Evolutionary conservation across 352 stramenopile genomes (phyloP), one percentile per base, ranked within the genome.

Genomic region (Phytophthora capsici): DNA sequence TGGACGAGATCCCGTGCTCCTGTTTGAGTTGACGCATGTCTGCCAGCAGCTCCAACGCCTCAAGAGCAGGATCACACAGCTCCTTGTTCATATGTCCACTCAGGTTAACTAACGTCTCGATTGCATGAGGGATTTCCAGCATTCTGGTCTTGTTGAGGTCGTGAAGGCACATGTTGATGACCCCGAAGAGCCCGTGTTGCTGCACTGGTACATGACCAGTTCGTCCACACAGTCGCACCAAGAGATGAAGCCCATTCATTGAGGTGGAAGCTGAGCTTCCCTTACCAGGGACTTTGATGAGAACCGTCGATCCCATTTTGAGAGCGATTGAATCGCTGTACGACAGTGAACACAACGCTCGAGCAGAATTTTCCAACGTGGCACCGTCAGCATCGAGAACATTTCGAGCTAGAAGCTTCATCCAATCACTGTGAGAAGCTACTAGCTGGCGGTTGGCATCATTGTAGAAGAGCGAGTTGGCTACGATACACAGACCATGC

Each of bases 381-480:
- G 48, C 19, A 8, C 68, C 69, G 3, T 84, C 56, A 1, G 50
- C 58, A 9, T 78, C 43, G 13, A 76, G 50, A 34, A 79, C 88
- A 37, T 79, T 81, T 49, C 73, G 75, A 46, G 86, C 62, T 6
- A 97, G 63, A 10, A 90, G 50, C 28, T 66, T 51, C 63, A 97
- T 82, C 73, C 86, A 94, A 10, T 67, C 38, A 2, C 61, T 40
- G 25, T 90, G 63, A 1, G 69, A 68, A 2, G 83, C 80, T 8
- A 97, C 59, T 26, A 93, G 69, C 23, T 79, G 69, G 1, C 91
- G 89, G 49, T 97, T 97, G 22, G 81, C 80, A n/a, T 96, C 88
- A 57, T 97, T 93, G 73, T 95, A 97, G 53, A 96, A 97, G 3
- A 97, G 70, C 7, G 71, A 63, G 67, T 97, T 97, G 6, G 88